phyloP scores from a whole-genome alignment of 306 rosid species.

The Rubus parviflorus region DNA sequence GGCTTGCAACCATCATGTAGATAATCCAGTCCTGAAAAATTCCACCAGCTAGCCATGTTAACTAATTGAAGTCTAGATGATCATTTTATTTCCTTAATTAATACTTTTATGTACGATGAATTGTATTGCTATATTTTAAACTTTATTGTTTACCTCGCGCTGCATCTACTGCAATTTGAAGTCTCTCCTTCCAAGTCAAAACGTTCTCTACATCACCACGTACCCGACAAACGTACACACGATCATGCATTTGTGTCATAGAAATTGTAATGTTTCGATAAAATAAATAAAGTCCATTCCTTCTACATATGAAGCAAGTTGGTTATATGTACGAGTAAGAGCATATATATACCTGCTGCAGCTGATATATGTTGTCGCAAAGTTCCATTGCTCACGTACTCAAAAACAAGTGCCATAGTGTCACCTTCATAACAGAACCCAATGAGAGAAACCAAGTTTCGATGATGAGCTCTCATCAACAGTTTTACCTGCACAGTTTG shows the following conservation, averaged over 20 bases:
- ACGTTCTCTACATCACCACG: not conserved
- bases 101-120: not conserved
- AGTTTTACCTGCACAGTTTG: slow-evolving; percentile 30
- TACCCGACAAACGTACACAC: not conserved
- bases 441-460: slow-evolving; percentile 30
- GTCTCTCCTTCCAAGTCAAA: slow-evolving; percentile 26
- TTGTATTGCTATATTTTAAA: not conserved
- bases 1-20: slow-evolving; percentile 28
- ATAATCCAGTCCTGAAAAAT: slow-evolving; percentile 30
- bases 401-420: slow-evolving; percentile 26
- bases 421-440: slow-evolving; percentile 23
- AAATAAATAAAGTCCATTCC: too few relatives aligned
- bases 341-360: not conserved
- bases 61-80: not conserved
- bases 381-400: slow-evolving; percentile 39
- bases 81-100: too few relatives aligned
- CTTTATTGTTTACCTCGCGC: slow-evolving; percentile 31
- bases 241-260: not conserved
- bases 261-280: not conserved
- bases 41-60: not conserved
- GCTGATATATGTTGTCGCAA: slow-evolving; percentile 19
- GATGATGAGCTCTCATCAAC: slow-evolving; percentile 40
- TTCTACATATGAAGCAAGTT: not conserved
- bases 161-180: slow-evolving; percentile 38
- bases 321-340: not conserved